Conservation (phyloP, 192 early-diverging fungal species). For the Dimargaris verticillata region DNA sequence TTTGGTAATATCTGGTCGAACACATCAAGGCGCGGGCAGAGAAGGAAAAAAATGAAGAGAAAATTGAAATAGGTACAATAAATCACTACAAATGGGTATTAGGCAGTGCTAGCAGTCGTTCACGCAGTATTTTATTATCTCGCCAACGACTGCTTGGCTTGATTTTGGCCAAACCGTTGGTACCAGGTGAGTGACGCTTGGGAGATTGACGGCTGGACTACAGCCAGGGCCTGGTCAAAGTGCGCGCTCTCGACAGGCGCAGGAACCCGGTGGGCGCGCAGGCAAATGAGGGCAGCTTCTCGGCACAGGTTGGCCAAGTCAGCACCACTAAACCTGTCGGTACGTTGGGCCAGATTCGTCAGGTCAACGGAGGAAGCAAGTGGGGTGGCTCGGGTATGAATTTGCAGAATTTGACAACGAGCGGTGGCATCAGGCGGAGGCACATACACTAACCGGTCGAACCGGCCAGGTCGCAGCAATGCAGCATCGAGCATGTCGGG, state of each 20-base stretch:
- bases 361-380: slow-evolving; percentile 20
- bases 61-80: too few species aligned
- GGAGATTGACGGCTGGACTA: slow-evolving; percentile 1
- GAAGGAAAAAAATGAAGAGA: too few species aligned
- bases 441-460: slow-evolving; percentile 69
- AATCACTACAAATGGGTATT: too few species aligned
- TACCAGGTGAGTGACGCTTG: neutral
- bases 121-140: too few species aligned
- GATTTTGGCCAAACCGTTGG: neutral
- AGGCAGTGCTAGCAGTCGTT: too few species aligned
- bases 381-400: slow-evolving; percentile 30
- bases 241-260: slow-evolving; percentile 12
- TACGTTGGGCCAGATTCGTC: slow-evolving; percentile 18
- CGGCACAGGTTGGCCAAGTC: slow-evolving; percentile 40
- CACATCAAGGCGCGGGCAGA: too few species aligned
- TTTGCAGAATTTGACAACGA: slow-evolving; percentile 29
- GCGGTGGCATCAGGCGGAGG: slow-evolving; percentile 30
- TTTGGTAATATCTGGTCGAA: too few species aligned
- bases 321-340: slow-evolving; percentile 35
- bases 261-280: slow-evolving; percentile 16
- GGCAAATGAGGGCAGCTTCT: slow-evolving; percentile 36
- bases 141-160: too few species aligned
- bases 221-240: neutral
- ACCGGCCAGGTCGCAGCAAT: slow-evolving; percentile 63
- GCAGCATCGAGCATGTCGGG: slow-evolving; percentile 80